These are phyloP conservation scores for Tolypocladium guangdongense DNA, from an alignment of 2,329 filamentous ascomycete species.

Conservation along the genomic window DNA sequence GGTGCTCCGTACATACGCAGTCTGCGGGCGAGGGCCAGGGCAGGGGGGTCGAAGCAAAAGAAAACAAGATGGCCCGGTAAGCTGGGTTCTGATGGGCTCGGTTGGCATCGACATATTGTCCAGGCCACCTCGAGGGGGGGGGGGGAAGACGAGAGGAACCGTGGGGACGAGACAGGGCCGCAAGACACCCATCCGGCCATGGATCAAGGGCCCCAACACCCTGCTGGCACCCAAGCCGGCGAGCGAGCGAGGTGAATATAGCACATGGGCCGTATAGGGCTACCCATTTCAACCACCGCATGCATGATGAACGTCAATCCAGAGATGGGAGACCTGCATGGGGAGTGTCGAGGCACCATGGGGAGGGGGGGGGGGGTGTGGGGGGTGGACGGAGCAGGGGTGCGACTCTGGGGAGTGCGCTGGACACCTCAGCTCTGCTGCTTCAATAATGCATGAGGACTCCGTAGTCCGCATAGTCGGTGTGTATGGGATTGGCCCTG, in stretches of 20 bases:
- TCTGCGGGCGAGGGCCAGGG: constrained; percentile 3
- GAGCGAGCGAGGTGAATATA: not conserved
- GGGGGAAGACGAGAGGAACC: not conserved
- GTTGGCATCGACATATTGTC: not conserved
- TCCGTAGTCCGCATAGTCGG: no score
- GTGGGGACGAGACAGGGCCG: not conserved
- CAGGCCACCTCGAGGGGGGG: not conserved
- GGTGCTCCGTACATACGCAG: constrained; percentile 4
- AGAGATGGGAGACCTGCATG: constrained; percentile 3
- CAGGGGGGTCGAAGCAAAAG: constrained; percentile 15
- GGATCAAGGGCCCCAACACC: not conserved
- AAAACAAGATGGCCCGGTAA: constrained; percentile 6
- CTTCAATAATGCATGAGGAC: no score
- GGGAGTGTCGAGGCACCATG: not conserved
- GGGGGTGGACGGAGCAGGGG: not conserved
- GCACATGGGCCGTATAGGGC: not conserved
- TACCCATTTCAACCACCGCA: not conserved
- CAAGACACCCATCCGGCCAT: not conserved
- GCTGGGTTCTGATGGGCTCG: constrained; percentile 2
- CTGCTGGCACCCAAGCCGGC: not conserved
- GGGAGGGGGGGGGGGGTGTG: not conserved
- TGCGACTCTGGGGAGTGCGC: not conserved
- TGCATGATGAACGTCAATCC: constrained; percentile 4
- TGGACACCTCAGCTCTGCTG: not conserved
- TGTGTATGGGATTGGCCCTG: not conserved